These are phyloP conservation scores for Pontederia paniculata DNA, from an alignment of 176 grass and related monocot genomes.

Conservation along the genomic window DNA sequence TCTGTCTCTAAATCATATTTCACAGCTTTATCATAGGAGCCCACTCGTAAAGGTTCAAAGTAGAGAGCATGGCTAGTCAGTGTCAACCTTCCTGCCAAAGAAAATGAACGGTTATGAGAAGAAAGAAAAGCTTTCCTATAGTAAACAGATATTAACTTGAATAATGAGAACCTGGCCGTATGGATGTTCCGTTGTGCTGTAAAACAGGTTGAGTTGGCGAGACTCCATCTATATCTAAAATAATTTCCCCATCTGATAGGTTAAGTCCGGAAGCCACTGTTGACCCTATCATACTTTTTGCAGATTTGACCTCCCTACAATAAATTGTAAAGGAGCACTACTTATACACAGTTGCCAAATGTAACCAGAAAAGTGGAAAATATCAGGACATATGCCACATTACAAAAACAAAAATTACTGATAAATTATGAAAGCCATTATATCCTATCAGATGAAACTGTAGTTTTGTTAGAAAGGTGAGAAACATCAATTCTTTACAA, in stretches of 20 bases:
- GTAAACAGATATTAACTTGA: constrained; percentile 37
- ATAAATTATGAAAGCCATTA: too few relatives aligned
- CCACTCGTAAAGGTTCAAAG: constrained; percentile 69
- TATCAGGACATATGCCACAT: too few relatives aligned
- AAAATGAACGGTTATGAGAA: constrained; percentile 16
- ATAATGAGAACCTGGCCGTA: constrained; percentile 69
- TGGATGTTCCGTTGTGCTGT: constrained; percentile 74
- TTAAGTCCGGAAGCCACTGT: constrained; percentile 30
- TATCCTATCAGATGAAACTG: too few relatives aligned
- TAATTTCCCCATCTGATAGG: constrained; percentile 51
- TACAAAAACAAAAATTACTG: too few relatives aligned
- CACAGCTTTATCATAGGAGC: constrained; percentile 46
- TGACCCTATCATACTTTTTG: constrained; percentile 30
- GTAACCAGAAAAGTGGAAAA: too few relatives aligned
- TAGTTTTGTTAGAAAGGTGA: too few relatives aligned
- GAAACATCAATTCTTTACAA: too few relatives aligned
- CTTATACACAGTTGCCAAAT: not conserved
- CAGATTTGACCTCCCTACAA: constrained; percentile 41
- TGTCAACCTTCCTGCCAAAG: constrained; percentile 66
- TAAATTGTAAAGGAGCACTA: not conserved
- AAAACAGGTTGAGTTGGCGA: constrained; percentile 64
- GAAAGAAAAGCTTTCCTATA: not conserved
- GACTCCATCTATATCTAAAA: constrained; percentile 60
- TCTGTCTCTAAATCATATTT: constrained; percentile 63
- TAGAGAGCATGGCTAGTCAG: constrained; percentile 75